Evolutionary conservation across 805 yeast species (phyloP).

Genomic region (Lachancea waltii): DNA sequence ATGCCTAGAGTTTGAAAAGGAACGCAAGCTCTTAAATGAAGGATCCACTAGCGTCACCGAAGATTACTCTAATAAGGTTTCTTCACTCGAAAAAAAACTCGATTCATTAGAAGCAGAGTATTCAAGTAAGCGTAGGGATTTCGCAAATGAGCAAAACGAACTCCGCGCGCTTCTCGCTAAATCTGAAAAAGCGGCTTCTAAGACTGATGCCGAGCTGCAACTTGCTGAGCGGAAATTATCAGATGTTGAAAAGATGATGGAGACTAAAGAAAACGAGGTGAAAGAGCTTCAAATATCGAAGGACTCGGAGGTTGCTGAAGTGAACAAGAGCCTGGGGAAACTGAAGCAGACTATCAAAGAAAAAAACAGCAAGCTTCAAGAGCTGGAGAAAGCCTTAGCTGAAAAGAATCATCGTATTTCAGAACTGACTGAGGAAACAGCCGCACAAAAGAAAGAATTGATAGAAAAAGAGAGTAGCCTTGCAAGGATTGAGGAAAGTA

Average conservation of each 20-base stretch:
- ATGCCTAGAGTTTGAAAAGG: slow-evolving; percentile 42
- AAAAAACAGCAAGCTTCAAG: neutral
- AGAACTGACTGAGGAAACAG: neutral
- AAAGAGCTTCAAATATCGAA: slow-evolving; percentile 3
- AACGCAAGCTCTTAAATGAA: slow-evolving; percentile 41
- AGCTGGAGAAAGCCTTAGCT: neutral
- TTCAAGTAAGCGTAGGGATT: neutral
- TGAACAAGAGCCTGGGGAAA: too few species aligned
- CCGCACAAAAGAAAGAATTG: neutral
- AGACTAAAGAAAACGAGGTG: slow-evolving; percentile 1
- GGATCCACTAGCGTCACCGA: slow-evolving; percentile 43
- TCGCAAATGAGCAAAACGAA: slow-evolving; percentile 6
- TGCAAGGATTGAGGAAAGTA: too few species aligned
- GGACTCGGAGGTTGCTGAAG: neutral
- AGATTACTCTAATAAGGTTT: slow-evolving; percentile 36
- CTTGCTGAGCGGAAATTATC: neutral
- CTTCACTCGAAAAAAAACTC: slow-evolving; percentile 10
- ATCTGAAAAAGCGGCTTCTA: slow-evolving; percentile 2
- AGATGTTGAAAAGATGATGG: neutral
- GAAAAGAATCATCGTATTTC: neutral
- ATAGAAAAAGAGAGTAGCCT: too few species aligned
- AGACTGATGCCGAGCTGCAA: neutral
- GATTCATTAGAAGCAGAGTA: slow-evolving; percentile 1
- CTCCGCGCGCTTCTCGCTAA: slow-evolving; percentile 3
- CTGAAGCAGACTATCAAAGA: too few species aligned